Base-by-base conservation (phyloP, 2,329 filamentous ascomycete genomes). In the Thielaviopsis euricoi region DNA sequence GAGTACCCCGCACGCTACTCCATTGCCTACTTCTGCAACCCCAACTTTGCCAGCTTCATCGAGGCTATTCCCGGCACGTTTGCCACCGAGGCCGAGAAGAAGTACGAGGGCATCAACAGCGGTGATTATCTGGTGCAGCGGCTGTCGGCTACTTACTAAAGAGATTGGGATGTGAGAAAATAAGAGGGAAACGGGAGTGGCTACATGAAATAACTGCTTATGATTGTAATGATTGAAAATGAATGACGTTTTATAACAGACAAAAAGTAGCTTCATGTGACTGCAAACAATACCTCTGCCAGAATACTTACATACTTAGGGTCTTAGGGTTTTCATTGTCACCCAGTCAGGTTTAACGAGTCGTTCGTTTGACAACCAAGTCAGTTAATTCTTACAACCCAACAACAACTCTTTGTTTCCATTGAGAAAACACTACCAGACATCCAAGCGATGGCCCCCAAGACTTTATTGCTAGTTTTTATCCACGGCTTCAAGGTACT, bases 1-100 rank as follows among this genome's bases (percentile, higher is more conserved):
- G 71, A 74, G 46, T 85, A 94, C 68, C 88, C 89, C 1, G 76
- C 88, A 0, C 76, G 86, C 46, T 96, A 96, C 67, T 91, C 86
- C 64, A 85, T 96, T 66, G 90, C 89, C 3, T 94, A 94, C 71
- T 94, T 95, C 68, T 94, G 89, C 74, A 91, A 94, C 64, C 88
- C 89, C 9, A 89, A 94, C 66, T 85, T 81, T 67, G 79, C 86
- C 61, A 79, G 77, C 63, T 73, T 79, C 58, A 94, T 95, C 62
- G 86, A 93, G 64, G 87, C 84, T 1, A 80, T 95, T 51, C 89
- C 88, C 0, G 86, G 87, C 0, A 95, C 89, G 0, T 91, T 80
- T 66, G 72, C 69, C 1, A 67, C 69, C 3, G 76, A 85, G 61
- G 71, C 73, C 58, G 80, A 85, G 49, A 91, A 86, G 74, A 93